Evolutionary conservation across 2,329 filamentous ascomycete genomes (phyloP), one percentile per base, ranked within the genome.

Genomic region (Colletotrichum sp.): DNA sequence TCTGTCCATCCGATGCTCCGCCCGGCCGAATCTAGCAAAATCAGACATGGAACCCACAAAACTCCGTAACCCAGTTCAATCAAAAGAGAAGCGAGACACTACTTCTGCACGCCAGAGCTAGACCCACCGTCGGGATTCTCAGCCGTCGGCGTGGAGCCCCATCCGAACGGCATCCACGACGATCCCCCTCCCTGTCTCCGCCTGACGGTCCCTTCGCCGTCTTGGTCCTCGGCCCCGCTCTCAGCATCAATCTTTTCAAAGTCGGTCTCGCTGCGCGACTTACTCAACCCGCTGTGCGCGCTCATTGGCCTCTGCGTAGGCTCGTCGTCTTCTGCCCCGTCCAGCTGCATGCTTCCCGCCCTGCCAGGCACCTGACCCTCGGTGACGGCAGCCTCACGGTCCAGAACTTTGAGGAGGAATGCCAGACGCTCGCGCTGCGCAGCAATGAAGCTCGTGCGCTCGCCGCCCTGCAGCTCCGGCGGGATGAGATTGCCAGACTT

Each of bases 181-280:
- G 84, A 84, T n/a, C 83, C 82, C 7, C 75, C 77, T 79, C 72
- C 62, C 75, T 44, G 80, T 67, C 83, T 84, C 77, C 81, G 81
- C 71, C 84, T 81, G 30, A 85, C 80, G 22, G 80, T 81, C 12
- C 80, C 87, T 36, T 86, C 88, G 62, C 91, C 57, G 26, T 73
- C 70, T 22, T 72, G 64, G 18, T 81, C 79, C 81, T 91, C 92
- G 30, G 86, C 87, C 12, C 89, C 90, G 80, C 92, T 93, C 81
- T 96, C 94, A 39, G 93, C 92, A 77, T 97, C 94, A 79, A 98
- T 95, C 83, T 95, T 95, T 81, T 98, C 96, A 81, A 98, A 98
- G 80, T 98, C 96, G 24, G 91, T 92, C 82, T 98, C 96, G 83
- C 95, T 98, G 78, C 93, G 92, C 81, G 95, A 96, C 86, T 96